Conservation (phyloP, 805 yeast species). For the Metschnikowia koreensis region DNA sequence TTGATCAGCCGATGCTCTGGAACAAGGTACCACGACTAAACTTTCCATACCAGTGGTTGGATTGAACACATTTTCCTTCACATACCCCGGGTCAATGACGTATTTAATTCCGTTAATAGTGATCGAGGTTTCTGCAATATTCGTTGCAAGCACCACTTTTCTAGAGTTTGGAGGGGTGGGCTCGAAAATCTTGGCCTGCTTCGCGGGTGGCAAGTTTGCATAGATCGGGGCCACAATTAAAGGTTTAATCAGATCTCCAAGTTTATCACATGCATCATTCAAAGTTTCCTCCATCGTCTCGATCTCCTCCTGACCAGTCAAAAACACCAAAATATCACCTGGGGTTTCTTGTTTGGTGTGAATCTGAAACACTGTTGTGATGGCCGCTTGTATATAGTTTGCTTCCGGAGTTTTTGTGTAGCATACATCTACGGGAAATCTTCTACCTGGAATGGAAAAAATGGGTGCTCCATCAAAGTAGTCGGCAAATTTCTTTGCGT, state of each 20-base stretch:
- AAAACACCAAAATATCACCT: constrained; percentile 86
- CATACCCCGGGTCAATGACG: constrained; percentile 47
- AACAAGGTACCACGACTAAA: constrained; percentile 45
- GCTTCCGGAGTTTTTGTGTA: constrained; percentile 88
- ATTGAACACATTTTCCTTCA: constrained; percentile 43
- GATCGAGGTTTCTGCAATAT: constrained; percentile 64
- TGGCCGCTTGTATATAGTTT: constrained; percentile 85
- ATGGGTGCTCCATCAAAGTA: constrained; percentile 85
- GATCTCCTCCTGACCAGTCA: constrained; percentile 97
- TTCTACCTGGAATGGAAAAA: constrained; percentile 85
- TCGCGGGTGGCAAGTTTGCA: constrained; percentile 84
- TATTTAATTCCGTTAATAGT: constrained; percentile 44
- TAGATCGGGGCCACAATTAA: constrained; percentile 82
- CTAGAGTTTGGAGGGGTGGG: constrained; percentile 78
- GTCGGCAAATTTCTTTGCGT: constrained; percentile 80
- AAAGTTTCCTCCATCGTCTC: constrained; percentile 75
- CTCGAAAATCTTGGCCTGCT: constrained; percentile 78
- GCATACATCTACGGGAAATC: constrained; percentile 86
- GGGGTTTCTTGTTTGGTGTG: constrained; percentile 63
- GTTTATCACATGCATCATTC: constrained; percentile 57
- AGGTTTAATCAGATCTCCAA: constrained; percentile 60
- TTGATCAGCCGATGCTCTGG: constrained; percentile 46
- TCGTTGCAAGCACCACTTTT: constrained; percentile 91
- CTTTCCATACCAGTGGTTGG: constrained; percentile 46
- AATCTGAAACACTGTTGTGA: constrained; percentile 83